phyloP scores from a whole-genome alignment of 2,329 filamentous ascomycete species.

The Talaromyces sp. region DNA sequence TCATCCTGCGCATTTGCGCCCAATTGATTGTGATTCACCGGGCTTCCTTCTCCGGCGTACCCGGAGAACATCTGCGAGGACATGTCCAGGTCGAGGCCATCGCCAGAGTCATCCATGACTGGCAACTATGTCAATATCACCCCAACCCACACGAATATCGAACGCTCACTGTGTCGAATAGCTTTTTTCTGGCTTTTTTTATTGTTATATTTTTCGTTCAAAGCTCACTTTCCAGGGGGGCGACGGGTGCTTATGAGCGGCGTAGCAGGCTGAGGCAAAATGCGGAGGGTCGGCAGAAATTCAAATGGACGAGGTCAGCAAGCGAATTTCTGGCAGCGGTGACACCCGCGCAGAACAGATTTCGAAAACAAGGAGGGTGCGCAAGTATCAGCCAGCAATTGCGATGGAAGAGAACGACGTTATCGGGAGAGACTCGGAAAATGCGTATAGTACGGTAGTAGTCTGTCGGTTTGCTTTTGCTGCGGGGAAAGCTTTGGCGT shows the following conservation, averaged over 20 bases:
- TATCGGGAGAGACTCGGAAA: background rate
- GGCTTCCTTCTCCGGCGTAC: slow-evolving; percentile 53
- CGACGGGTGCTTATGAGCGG: background rate
- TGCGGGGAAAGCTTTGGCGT: background rate
- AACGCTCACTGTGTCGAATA: background rate
- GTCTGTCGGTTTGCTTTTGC: background rate
- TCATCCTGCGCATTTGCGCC: slow-evolving; percentile 35
- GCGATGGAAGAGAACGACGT: background rate
- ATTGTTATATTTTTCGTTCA: background rate
- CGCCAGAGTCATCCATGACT: slow-evolving; percentile 28
- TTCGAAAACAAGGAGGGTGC: background rate
- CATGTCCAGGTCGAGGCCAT: slow-evolving; percentile 38
- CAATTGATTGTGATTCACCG: slow-evolving; percentile 43
- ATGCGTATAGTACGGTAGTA: background rate
- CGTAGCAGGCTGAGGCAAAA: background rate
- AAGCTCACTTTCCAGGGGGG: background rate
- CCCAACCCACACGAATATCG: background rate
- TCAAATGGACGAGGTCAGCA: background rate
- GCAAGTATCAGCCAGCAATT: background rate
- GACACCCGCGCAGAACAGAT: background rate
- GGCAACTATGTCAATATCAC: background rate
- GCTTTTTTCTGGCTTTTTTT: background rate
- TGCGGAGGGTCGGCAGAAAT: background rate
- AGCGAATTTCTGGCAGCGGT: background rate
- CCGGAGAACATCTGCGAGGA: slow-evolving; percentile 60